phyloP scores from a whole-genome alignment of 352 stramenopile species.

The Phytopythium mirpurense region DNA sequence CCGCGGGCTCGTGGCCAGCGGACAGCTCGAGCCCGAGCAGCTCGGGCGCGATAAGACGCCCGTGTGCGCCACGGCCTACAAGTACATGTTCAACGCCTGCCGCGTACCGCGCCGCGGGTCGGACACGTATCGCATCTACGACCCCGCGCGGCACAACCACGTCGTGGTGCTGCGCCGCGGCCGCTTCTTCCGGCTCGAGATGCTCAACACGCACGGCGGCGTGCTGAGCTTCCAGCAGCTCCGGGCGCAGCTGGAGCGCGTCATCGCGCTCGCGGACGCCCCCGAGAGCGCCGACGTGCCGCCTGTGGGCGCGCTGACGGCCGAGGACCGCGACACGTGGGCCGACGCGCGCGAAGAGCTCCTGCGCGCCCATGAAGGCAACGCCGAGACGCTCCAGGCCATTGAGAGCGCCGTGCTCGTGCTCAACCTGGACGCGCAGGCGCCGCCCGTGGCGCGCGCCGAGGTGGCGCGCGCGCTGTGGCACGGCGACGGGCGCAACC shows the following conservation, averaged over 20 bases:
- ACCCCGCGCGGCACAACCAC: constrained; percentile 81
- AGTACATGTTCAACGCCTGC: constrained; percentile 96
- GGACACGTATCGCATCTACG: constrained; percentile 88
- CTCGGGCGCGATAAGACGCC: constrained; percentile 88
- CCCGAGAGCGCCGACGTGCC: constrained; percentile 35
- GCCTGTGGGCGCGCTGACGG: constrained; percentile 62
- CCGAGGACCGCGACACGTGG: constrained; percentile 70
- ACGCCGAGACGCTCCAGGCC: constrained; percentile 40
- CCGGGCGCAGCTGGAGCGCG: constrained; percentile 44
- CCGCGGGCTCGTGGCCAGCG: constrained; percentile 83
- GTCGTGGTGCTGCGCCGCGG: constrained; percentile 86
- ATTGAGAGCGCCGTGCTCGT: constrained; percentile 72
- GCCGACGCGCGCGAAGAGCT: constrained; percentile 71
- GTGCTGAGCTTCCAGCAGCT: constrained; percentile 56
- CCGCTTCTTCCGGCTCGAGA: constrained; percentile 66
- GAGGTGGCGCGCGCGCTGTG: constrained; percentile 66
- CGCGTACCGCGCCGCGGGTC: constrained; percentile 77
- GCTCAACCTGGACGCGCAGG: constrained; percentile 60
- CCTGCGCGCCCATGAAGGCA: constrained; percentile 42
- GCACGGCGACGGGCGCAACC: constrained; percentile 89
- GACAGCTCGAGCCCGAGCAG: constrained; percentile 81
- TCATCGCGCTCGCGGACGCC: constrained; percentile 35
- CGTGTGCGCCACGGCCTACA: constrained; percentile 90
- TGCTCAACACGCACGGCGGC: constrained; percentile 29
- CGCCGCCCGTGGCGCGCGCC: constrained; percentile 55